A percentile compares a stretch with the other conserved stretches of the same genome.
Evolutionary conservation across 2,329 filamentous ascomycete species (phyloP).

Genomic region (Botryotinia convoluta): DNA sequence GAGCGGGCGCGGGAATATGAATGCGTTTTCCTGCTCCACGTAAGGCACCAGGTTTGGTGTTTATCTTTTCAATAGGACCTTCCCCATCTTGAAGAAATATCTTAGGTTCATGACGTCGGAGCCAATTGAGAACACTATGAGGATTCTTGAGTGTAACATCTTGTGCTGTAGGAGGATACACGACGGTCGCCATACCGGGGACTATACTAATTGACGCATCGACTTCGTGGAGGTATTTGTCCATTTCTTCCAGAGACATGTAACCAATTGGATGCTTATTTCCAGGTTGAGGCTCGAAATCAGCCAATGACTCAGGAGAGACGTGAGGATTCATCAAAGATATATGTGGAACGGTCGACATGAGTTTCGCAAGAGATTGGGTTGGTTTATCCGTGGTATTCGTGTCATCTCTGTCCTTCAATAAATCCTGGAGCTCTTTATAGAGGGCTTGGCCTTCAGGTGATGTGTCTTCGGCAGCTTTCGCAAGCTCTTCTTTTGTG

Average conservation of each 20-base stretch:
- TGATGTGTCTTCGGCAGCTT: constrained; percentile 28
- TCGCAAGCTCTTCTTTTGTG: constrained; percentile 31
- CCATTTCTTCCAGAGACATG: constrained; percentile 66
- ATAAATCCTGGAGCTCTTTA: constrained; percentile 31
- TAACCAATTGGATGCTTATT: constrained; percentile 59
- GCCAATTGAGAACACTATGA: constrained; percentile 93
- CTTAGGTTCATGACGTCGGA: constrained; percentile 79
- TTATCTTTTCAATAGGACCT: constrained; percentile 43
- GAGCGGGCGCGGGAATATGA: constrained; percentile 36
- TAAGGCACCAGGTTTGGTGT: constrained; percentile 39
- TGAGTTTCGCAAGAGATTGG: constrained; percentile 36
- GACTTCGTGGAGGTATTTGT: constrained; percentile 68
- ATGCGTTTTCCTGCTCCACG: constrained; percentile 40
- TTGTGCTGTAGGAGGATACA: constrained; percentile 42
- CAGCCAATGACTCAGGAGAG: constrained; percentile 39
- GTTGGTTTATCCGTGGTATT: constrained; percentile 25
- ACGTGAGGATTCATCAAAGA: constrained; percentile 25
- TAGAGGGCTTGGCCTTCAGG: constrained; percentile 33
- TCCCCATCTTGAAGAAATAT: constrained; percentile 67
- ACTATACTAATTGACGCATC: constrained; percentile 40
- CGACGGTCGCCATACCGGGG: constrained; percentile 34
- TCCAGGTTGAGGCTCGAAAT: constrained; percentile 47
- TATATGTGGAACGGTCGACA: constrained; percentile 32
- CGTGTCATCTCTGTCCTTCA: constrained; percentile 29
- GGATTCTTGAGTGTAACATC: constrained; percentile 69